phyloP scores from a whole-genome alignment of 2,329 filamentous ascomycete genomes.

The Proliferodiscus dingleyae region DNA sequence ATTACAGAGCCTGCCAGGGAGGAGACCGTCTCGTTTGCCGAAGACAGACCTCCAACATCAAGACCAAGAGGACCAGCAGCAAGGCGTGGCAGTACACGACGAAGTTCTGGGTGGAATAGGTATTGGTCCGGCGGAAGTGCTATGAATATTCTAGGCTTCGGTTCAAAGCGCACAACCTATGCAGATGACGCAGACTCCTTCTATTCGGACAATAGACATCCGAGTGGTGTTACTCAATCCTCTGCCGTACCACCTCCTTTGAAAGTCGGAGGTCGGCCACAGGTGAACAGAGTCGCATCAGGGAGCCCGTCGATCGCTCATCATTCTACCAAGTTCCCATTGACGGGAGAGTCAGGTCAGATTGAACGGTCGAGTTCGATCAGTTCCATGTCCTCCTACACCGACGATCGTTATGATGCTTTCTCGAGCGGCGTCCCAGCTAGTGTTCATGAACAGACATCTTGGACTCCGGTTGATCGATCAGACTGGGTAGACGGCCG shows the following conservation, averaged over 20 bases:
- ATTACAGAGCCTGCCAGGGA: conserved; percentile 30
- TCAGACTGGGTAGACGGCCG: conserved; percentile 47
- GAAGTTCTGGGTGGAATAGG: conserved; percentile 70
- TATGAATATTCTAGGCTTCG: conserved; percentile 59
- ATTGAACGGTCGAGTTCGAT: conserved; percentile 53
- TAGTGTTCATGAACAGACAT: conserved; percentile 39
- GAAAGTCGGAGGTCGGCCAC: conserved; percentile 52
- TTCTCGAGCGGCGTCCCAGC: conserved; percentile 64
- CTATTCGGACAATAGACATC: conserved; percentile 42
- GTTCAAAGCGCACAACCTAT: conserved; percentile 39
- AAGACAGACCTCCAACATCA: conserved; percentile 19
- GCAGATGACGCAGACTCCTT: conserved; percentile 48
- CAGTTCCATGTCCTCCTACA: conserved; percentile 26
- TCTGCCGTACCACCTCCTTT: conserved; percentile 68
- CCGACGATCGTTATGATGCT: conserved; percentile 35
- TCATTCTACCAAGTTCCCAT: conserved; percentile 39
- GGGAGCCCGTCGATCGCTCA: conserved; percentile 66
- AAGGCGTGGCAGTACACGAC: conserved; percentile 25
- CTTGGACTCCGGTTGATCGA: conserved; percentile 27
- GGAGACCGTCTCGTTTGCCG: conserved; percentile 32
- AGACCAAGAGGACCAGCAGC: conserved; percentile 13
- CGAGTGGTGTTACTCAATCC: conserved; percentile 52
- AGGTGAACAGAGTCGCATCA: conserved; percentile 59
- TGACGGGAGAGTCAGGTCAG: conserved; percentile 53
- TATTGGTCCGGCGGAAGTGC: conserved; percentile 74